phyloP scores from a whole-genome alignment of 1,139 yeast genomes.

The Pichia sp. region DNA sequence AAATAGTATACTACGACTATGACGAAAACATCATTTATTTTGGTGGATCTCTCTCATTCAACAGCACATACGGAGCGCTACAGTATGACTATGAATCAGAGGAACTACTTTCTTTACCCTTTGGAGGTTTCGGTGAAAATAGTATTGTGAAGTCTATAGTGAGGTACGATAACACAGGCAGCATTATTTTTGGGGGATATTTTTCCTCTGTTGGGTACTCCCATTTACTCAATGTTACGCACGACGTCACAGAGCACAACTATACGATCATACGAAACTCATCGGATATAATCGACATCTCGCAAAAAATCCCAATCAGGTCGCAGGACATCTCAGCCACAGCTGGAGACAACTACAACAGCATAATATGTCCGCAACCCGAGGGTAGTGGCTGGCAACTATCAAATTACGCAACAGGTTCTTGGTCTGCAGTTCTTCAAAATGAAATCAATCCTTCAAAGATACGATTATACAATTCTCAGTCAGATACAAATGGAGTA shows the following conservation, averaged over 20 bases:
- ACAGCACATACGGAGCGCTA: slow-evolving; percentile 58
- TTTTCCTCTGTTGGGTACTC: slow-evolving; percentile 61
- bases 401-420: slow-evolving; percentile 50
- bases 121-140: slow-evolving; percentile 70
- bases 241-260: slow-evolving; percentile 23
- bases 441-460: slow-evolving; percentile 64
- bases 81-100: slow-evolving; percentile 53
- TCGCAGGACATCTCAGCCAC: slow-evolving; percentile 14
- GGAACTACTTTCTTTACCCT: slow-evolving; percentile 51
- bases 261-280: slow-evolving; percentile 27
- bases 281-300: slow-evolving; percentile 17
- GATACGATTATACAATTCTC: slow-evolving; percentile 65
- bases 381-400: slow-evolving; percentile 52
- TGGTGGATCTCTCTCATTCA: slow-evolving; percentile 71
- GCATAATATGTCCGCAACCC: slow-evolving; percentile 59
- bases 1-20: slow-evolving; percentile 47
- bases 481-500: slow-evolving; percentile 49
- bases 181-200: slow-evolving; percentile 75
- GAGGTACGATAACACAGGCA: slow-evolving; percentile 41
- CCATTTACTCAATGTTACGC: slow-evolving; percentile 39
- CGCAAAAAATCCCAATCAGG: slow-evolving; percentile 19
- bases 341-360: slow-evolving; percentile 32
- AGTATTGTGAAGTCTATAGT: slow-evolving; percentile 65
- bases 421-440: slow-evolving; percentile 65
- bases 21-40: slow-evolving; percentile 56